Evolutionary conservation across 1,139 yeast species (phyloP), one percentile per base, ranked within the genome.

Genomic region (Torulaspora pretoriensis): DNA sequence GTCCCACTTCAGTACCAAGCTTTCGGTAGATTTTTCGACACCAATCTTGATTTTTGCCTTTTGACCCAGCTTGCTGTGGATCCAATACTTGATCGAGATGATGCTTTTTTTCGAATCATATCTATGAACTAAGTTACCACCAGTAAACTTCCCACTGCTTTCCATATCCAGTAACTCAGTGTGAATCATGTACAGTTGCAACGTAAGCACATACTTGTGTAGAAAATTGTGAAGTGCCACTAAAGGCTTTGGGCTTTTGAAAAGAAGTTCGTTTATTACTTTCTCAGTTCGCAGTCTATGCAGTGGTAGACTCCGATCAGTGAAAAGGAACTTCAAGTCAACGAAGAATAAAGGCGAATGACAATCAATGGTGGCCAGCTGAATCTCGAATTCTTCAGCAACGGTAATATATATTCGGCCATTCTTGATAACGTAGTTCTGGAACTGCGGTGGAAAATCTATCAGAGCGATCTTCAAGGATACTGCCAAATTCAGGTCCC

Each of bases 321-420:
- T 50, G 41, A 81, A 79, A 3, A 76, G 68, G 49, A 88, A 78
- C 47, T 78, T 73, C 64, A 89, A 84, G 61, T 87, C 94, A 27
- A 92, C 85, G 53, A 84, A 73, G 59, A 81, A 83, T 55, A 84
- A 83, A 9, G 90, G 90, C 0, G 89, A 78, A 23, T 72, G 68
- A 43, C 83, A 85, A 50, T 84, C 81, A 2, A 83, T 82, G 3
- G 86, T 80, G 0, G 92, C 81, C 12, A 88, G 67, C 34, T 84
- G 81, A 9, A 84, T 78, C 52, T 80, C 77, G 59, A 85, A 89
- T 45, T 84, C 85, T 46, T 78, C 74, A 0, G 78, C 75, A 3
- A 84, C 78, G 9, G 72, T 68, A 50, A 92, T 83, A 43, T 77
- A 75, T 3, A 85, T 81, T 41, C 95, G 71, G 4, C 97, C 98